Percentiles rank a stretch among this genome's conserved stretches.
phyloP scores from a whole-genome alignment of 1,284 basidiomycete genomes.

The Rhizoctonia solani region DNA sequence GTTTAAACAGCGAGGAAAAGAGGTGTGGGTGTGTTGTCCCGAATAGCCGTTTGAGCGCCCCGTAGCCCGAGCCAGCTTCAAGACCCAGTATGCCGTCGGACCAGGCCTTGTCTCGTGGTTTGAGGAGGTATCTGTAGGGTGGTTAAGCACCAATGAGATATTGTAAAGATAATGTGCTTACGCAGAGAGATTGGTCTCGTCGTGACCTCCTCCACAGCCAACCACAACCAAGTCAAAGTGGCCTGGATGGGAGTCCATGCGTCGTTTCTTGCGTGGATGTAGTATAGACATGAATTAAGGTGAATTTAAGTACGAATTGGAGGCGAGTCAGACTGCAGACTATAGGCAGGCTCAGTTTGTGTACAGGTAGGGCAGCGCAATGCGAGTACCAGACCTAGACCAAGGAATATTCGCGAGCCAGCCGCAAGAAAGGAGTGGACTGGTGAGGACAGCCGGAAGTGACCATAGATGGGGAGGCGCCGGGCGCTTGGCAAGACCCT shows the following conservation, averaged over 20 bases:
- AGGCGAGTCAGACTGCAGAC: background rate
- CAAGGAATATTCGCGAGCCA: slow-evolving; percentile 5
- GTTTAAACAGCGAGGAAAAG: slow-evolving; percentile 47
- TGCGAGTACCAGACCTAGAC: background rate
- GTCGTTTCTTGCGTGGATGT: slow-evolving; percentile 17
- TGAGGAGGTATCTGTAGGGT: slow-evolving; percentile 36
- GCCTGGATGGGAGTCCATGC: slow-evolving; percentile 8
- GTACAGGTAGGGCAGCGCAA: background rate
- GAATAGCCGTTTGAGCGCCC: slow-evolving; percentile 12
- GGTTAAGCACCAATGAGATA: background rate
- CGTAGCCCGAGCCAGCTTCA: slow-evolving; percentile 37
- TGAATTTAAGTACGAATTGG: slow-evolving; percentile 4
- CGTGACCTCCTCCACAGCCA: slow-evolving; percentile 38
- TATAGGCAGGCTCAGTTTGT: background rate
- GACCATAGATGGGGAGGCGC: background rate
- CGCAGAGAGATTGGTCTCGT: slow-evolving; percentile 38
- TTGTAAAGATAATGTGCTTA: slow-evolving; percentile 8
- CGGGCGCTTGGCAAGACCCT: slow-evolving; percentile 3
- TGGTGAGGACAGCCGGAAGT: background rate
- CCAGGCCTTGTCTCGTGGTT: slow-evolving; percentile 34
- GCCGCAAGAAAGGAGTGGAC: slow-evolving; percentile 9
- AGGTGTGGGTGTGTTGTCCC: slow-evolving; percentile 18
- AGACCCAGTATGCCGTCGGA: slow-evolving; percentile 34
- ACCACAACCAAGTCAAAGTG: slow-evolving; percentile 39
- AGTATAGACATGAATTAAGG: background rate